Base-by-base conservation (phyloP, 352 stramenopile species). In the Achlya hypogyna region DNA sequence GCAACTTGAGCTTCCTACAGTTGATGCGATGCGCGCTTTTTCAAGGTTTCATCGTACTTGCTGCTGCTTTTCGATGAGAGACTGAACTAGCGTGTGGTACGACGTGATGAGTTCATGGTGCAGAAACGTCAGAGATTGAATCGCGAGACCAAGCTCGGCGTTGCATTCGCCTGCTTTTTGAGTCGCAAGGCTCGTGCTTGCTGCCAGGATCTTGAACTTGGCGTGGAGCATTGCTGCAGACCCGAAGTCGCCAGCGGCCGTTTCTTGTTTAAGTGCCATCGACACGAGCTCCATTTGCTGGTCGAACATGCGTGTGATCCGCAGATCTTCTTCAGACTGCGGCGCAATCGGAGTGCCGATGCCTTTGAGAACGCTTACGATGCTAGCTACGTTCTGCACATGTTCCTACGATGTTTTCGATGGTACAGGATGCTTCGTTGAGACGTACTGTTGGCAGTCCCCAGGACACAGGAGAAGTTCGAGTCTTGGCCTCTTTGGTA, bases 261-360 rank as follows among this genome's bases (percentile, higher is more conserved):
- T 20, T 42, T 66, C 59, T 23, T 73, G 64, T 12, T 69, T 66
- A 18, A 90, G 71, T 51, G 87, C 74, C 18, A 73, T 32, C 0
- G 75, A 75, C 28, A 88, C 53, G 23, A 71, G 31, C 4, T 86
- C 79, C 8, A 88, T 74, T 53, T 88, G 77, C 1, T 67, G 77
- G 52, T 90, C 78, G 9, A 90, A 66, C 38, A 66, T 66, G 22
- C 59, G 59, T 14, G 34, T 53, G 20, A 66, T 43, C 9, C 59
- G 59, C 29, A 53, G 47, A 18, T 63, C 59, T 58, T 66, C 59
- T 28, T 66, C 59, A 10, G 59, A 60, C 4, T 14, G 16, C 20
- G 56, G 56, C 10, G 35, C 22, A 22, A 64, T 32, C 22, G 43
- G n/a, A 18, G 27, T 27, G 2, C 59, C 59, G 23, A 66, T 54